Percentiles rank a stretch among this genome's conserved stretches.
Conservation (phyloP, 2,329 filamentous ascomycete species). For the Incumbomyces lentus region DNA sequence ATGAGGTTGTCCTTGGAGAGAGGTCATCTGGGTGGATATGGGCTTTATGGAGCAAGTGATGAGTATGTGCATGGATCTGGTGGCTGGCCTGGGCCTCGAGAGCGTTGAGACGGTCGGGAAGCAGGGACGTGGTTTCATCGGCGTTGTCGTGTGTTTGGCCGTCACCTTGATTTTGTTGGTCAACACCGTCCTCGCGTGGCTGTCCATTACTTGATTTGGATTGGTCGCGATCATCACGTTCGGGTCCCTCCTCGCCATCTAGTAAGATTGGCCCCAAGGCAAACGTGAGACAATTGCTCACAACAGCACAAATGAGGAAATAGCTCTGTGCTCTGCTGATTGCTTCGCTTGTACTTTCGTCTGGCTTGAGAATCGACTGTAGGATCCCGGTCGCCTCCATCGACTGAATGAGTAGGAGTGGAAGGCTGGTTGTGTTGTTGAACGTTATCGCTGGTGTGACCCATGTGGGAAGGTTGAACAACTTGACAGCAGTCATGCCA, state of each 20-base stretch:
- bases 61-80: constrained; percentile 23
- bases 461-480: constrained; percentile 44
- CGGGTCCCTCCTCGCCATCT: constrained; percentile 35
- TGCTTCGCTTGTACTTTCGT: constrained; percentile 36
- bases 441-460: constrained; percentile 45
- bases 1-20: constrained; percentile 28
- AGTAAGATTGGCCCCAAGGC: constrained; percentile 52
- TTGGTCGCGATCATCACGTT: constrained; percentile 22
- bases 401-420: constrained; percentile 42
- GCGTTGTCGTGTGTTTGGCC: constrained; percentile 8
- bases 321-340: constrained; percentile 54
- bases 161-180: neutral
- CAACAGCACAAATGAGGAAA: constrained; percentile 55
- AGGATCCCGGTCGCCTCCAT: constrained; percentile 49
- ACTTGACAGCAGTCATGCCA: constrained; percentile 33
- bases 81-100: constrained; percentile 11
- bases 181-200: neutral
- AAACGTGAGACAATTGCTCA: constrained; percentile 55
- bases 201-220: neutral
- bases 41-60: constrained; percentile 26
- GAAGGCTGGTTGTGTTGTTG: constrained; percentile 48
- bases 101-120: constrained; percentile 30
- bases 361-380: constrained; percentile 34
- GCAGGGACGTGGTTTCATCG: constrained; percentile 42
- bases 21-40: constrained; percentile 28